phyloP scores from a whole-genome alignment of 1,284 basidiomycete species.

The Papiliotrema flavescens region DNA sequence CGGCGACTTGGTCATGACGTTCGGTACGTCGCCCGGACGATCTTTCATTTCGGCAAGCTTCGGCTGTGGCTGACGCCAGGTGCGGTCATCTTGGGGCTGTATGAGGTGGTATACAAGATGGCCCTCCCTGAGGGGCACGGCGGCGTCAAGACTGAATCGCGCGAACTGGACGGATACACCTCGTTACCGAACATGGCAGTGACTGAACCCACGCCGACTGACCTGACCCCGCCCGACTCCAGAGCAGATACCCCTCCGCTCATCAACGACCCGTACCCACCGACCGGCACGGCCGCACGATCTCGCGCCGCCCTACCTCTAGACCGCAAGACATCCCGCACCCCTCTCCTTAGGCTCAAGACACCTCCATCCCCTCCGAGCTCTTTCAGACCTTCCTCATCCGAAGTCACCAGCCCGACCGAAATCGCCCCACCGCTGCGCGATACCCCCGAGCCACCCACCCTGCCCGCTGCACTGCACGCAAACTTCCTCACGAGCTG shows the following conservation, averaged over 20 bases:
- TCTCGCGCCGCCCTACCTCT: neutral
- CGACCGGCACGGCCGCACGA: neutral
- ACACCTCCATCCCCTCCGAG: conserved; percentile 10
- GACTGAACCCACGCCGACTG: neutral
- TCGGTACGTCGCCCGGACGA: conserved; percentile 25
- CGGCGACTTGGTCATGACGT: conserved; percentile 47
- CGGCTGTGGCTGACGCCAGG: conserved; percentile 18
- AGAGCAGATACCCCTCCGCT: neutral
- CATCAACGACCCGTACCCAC: neutral
- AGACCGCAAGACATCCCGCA: conserved; percentile 4
- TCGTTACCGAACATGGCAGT: neutral
- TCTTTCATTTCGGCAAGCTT: neutral
- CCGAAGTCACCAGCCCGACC: neutral
- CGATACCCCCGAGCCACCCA: neutral
- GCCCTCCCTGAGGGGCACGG: conserved; percentile 44
- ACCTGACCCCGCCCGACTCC: conserved; percentile 1
- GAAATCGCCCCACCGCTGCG: neutral
- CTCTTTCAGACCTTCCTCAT: neutral
- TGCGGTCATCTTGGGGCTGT: conserved; percentile 44
- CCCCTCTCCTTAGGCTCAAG: neutral
- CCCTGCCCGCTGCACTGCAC: conserved; percentile 43
- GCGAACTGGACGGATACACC: neutral
- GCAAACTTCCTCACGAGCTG: conserved; percentile 48
- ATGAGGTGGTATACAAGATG: conserved; percentile 50
- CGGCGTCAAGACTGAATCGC: conserved; percentile 12